These are phyloP conservation scores for Casuarina equisetifolia DNA, from an alignment of 306 rosid species.

Conservation along the genomic window DNA sequence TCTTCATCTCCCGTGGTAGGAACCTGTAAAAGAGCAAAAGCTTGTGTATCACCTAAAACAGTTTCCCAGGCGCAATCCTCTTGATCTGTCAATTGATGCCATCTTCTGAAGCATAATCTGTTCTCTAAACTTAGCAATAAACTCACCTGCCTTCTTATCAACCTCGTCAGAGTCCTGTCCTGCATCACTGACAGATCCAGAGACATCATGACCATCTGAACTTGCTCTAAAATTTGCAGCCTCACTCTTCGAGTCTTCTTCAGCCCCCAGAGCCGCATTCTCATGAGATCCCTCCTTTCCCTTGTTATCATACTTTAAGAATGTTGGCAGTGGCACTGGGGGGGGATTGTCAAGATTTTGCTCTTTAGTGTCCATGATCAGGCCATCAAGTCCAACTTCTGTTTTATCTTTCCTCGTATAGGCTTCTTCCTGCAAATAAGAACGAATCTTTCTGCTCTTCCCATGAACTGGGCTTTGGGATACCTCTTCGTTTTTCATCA, in stretches of 20 bases:
- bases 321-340: conserved; percentile 34
- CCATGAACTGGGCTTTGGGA: conserved; percentile 40
- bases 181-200: conserved; percentile 41
- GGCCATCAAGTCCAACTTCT: conserved; percentile 33
- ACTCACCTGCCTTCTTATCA: conserved; percentile 93
- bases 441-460: conserved; percentile 38
- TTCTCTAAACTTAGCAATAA: conserved; percentile 88
- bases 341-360: conserved; percentile 31
- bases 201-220: conserved; percentile 48
- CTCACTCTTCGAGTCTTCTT: conserved; percentile 39
- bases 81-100: conserved; percentile 67
- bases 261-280: conserved; percentile 25
- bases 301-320: conserved; percentile 27
- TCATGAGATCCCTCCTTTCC: conserved; percentile 37
- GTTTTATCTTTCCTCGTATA: conserved; percentile 44
- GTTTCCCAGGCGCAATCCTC: conserved; percentile 45
- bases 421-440: conserved; percentile 30
- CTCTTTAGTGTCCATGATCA: conserved; percentile 24
- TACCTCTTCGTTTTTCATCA: conserved; percentile 36
- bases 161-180: conserved; percentile 72
- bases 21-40: conserved; percentile 18
- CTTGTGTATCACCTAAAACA: conserved; percentile 45
- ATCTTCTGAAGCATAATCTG: conserved; percentile 89
- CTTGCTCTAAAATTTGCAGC: conserved; percentile 35
- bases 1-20: conserved; percentile 22